Conservation (phyloP, 1,284 basidiomycete genomes). For the Malassezia brasiliensis region DNA sequence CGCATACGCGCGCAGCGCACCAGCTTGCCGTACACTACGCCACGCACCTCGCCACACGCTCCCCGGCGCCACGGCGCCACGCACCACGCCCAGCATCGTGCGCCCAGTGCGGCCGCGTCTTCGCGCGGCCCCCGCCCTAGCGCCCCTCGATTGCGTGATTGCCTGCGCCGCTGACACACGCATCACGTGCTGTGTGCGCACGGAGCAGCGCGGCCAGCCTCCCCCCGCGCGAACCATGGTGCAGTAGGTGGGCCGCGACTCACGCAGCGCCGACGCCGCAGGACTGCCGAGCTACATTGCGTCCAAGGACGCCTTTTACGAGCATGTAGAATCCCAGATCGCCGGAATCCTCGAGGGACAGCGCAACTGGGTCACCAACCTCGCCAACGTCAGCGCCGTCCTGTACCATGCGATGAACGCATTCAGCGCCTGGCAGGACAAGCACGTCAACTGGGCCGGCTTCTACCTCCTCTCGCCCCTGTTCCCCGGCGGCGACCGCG, state of each 20-base stretch:
- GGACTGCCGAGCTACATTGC: constrained; percentile 57
- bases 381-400: constrained; percentile 40
- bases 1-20: not conserved
- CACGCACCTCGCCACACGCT: not conserved
- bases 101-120: not conserved
- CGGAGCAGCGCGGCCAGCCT: not conserved
- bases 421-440: constrained; percentile 26
- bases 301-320: constrained; percentile 46
- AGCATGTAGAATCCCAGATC: constrained; percentile 41
- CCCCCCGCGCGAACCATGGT: constrained; percentile 1
- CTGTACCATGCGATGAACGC: constrained; percentile 41
- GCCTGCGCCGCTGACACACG: no score
- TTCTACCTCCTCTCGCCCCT: constrained; percentile 49
- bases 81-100: not conserved
- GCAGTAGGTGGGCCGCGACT: constrained; percentile 9
- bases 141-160: not conserved
- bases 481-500: constrained; percentile 24
- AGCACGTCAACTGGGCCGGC: constrained; percentile 48
- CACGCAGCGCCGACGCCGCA: constrained; percentile 54
- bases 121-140: no score
- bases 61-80: not conserved
- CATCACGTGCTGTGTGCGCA: not conserved
- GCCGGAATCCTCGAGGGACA: constrained; percentile 33
- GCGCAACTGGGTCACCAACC: constrained; percentile 40
- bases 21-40: not conserved